These are phyloP conservation scores for Trichocladium uniseriatum DNA, from an alignment of 495 filamentous ascomycete genomes.

Conservation along the genomic window DNA sequence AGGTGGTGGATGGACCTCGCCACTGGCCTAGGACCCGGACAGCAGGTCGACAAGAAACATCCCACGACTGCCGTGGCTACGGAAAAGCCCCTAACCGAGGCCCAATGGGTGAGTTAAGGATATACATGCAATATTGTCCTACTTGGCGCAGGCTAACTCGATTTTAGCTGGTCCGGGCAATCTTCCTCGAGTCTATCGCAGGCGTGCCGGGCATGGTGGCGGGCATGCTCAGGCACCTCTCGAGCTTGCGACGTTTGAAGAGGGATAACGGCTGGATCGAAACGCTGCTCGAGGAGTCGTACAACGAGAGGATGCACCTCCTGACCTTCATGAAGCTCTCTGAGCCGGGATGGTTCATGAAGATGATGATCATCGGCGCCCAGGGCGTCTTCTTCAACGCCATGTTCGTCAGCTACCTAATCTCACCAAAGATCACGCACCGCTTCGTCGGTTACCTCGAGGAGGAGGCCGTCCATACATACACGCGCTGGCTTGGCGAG, in stretches of 20 bases:
- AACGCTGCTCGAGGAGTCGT: conserved; percentile 85
- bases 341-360: conserved; percentile 86
- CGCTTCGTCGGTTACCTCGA: conserved; percentile 96
- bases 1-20: conserved; percentile 39
- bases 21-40: conserved; percentile 35
- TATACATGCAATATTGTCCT: background rate
- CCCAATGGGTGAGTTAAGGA: conserved; percentile 33
- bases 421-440: conserved; percentile 83
- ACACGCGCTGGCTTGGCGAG: conserved; percentile 77
- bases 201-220: conserved; percentile 96
- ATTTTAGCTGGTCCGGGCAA: conserved; percentile 48
- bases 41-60: conserved; percentile 38
- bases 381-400: conserved; percentile 88
- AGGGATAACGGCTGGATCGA: conserved; percentile 98
- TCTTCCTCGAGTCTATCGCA: conserved; percentile 92
- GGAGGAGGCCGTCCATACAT: conserved; percentile 94
- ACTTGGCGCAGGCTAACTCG: background rate
- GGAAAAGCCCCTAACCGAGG: conserved; percentile 37
- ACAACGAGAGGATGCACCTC: conserved; percentile 95
- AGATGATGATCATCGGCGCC: conserved; percentile 71
- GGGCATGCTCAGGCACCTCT: conserved; percentile 83
- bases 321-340: conserved; percentile 90
- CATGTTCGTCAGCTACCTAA: conserved; percentile 80
- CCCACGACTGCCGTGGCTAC: conserved; percentile 37
- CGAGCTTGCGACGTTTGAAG: conserved; percentile 72